Conservation (phyloP, 2,329 filamentous ascomycete genomes). For the Penicillium janthinellum region DNA sequence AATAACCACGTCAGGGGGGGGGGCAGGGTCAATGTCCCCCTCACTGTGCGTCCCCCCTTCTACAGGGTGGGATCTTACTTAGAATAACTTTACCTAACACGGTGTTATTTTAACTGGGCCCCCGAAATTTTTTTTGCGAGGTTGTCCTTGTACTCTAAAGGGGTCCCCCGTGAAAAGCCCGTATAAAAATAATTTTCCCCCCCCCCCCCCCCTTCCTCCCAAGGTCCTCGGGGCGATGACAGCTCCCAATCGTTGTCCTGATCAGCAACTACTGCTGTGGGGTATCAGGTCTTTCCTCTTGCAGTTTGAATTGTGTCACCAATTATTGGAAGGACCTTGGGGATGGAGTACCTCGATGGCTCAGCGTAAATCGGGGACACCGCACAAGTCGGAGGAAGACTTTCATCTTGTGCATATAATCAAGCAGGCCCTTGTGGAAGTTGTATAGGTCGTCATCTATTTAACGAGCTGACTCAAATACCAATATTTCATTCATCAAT, state of each 20-base stretch:
- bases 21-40: no score
- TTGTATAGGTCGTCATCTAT: not conserved
- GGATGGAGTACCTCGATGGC: slow-evolving; percentile 37
- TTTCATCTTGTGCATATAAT: not conserved
- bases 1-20: no score
- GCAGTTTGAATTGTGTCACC: slow-evolving; percentile 4
- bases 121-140: no score
- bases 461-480: no score
- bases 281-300: not conserved
- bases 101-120: no score
- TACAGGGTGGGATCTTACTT: no score
- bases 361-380: slow-evolving; percentile 20
- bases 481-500: no score
- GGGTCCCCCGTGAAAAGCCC: no score
- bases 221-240: slow-evolving; percentile 32
- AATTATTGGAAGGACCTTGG: slow-evolving; percentile 34
- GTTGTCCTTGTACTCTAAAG: no score
- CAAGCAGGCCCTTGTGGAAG: not conserved
- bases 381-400: slow-evolving; percentile 9
- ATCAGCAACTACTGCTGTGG: slow-evolving; percentile 12
- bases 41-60: no score
- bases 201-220: slow-evolving; percentile 4
- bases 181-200: no score
- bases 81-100: no score
- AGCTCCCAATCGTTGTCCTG: slow-evolving; percentile 3